Evolutionary conservation across 352 stramenopile species (phyloP).

Genomic region (Globisporangium radiosum): DNA sequence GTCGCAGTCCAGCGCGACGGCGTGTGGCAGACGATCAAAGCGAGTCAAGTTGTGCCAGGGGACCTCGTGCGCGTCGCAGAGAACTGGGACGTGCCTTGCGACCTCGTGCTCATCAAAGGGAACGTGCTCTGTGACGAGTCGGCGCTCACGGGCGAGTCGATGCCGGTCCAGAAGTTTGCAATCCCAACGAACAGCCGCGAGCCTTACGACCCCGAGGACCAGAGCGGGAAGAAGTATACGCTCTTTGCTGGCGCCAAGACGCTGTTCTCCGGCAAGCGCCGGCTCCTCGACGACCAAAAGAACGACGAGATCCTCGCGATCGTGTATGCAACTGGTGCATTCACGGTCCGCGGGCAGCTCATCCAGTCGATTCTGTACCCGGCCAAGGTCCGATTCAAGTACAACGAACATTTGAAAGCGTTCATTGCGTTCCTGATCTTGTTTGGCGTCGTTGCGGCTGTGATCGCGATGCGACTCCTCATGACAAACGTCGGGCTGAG

Average conservation of each 20-base stretch:
- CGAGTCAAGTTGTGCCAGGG: conserved; percentile 29
- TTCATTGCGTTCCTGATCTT: conserved; percentile 56
- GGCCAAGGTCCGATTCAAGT: conserved; percentile 78
- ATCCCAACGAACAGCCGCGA: conserved; percentile 30
- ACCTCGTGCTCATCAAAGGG: conserved; percentile 51
- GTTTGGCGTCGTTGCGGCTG: conserved; percentile 47
- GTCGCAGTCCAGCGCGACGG: conserved; percentile 41
- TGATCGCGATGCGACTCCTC: conserved; percentile 38
- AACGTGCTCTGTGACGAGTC: conserved; percentile 43
- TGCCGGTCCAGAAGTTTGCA: conserved; percentile 64
- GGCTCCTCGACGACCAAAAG: conserved; percentile 22
- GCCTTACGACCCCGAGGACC: conserved; percentile 28
- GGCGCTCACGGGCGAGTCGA: conserved; percentile 54
- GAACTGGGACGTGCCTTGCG: conserved; percentile 43
- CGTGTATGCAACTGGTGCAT: conserved; percentile 58
- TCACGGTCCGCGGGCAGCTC: conserved; percentile 70
- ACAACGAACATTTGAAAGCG: conserved; percentile 71
- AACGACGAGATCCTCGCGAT: conserved; percentile 51
- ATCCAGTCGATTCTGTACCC: conserved; percentile 75
- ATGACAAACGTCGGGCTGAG: conserved; percentile 34
- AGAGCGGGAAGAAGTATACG: conserved; percentile 57
- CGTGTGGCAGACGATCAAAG: conserved; percentile 27
- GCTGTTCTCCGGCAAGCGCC: conserved; percentile 21
- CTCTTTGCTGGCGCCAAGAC: conserved; percentile 72
- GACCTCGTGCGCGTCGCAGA: conserved; percentile 39